Conservation (phyloP, 164 flowering plant genomes). For the Chimonanthus salicifolius region DNA sequence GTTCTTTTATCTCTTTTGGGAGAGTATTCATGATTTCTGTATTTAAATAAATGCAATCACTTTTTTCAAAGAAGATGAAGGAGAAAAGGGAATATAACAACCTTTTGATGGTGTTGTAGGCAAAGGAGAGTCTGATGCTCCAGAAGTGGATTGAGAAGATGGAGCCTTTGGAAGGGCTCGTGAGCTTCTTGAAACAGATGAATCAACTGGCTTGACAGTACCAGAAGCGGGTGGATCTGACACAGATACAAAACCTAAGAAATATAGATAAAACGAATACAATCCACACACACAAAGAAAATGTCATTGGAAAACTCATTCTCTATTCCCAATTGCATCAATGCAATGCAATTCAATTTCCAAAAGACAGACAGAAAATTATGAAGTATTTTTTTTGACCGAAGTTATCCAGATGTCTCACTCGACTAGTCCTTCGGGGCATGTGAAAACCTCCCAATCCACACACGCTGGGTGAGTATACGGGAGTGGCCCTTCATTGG, state of each 20-base stretch:
- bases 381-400: too few species aligned
- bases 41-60: too few species aligned
- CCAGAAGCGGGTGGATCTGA: conserved; percentile 36
- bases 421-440: too few species aligned
- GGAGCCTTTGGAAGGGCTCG: conserved; percentile 55
- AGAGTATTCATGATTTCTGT: too few species aligned
- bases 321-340: not conserved
- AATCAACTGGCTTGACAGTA: conserved; percentile 32
- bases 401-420: too few species aligned
- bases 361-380: not conserved
- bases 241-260: conserved; percentile 23
- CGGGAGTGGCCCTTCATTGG: too few species aligned
- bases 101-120: conserved; percentile 59
- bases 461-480: too few species aligned
- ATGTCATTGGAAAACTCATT: too few species aligned
- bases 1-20: too few species aligned
- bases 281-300: not conserved
- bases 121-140: conserved; percentile 28
- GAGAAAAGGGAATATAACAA: conserved; percentile 12
- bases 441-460: too few species aligned
- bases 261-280: not conserved
- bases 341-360: not conserved
- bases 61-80: not conserved
- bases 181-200: conserved; percentile 34
- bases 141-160: conserved; percentile 42